Base-by-base conservation (phyloP, 2,329 filamentous ascomycete genomes). In the Coniella lustricola region DNA sequence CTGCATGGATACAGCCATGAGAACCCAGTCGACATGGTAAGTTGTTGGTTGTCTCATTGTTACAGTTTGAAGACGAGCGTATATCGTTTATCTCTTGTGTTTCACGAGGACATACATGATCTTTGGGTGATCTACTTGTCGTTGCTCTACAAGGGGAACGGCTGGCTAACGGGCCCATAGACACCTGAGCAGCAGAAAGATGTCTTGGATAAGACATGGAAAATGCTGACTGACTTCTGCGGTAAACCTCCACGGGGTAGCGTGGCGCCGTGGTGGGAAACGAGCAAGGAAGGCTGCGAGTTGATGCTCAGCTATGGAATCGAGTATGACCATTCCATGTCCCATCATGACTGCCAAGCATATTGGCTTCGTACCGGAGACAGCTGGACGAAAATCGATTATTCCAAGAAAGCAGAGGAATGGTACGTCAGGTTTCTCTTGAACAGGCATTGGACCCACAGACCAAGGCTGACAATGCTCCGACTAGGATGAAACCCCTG, bases 191-290 rank as follows among this genome's bases (percentile, higher is more conserved):
- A 90, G 65, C 85, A 90, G 62, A 76, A 75, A 13, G 84, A 86
- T 49, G 82, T 90, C 14, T 73, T 91, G 5, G 81, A 85, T 58
- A 87, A 87, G 64, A 87, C 84, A 16, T 87, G 82, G 60, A 75
- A 76, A 18, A 73, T 89, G 64, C 73, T 89, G 31, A 87, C 80
- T 0, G 79, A 84, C 0, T 85, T 90, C 58, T 77, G 76, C 35
- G 82, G 85, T 5, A 87, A 87, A 64, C 82, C 81, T 1, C 86
- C 86, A 0, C 70, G 83, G 1, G 85, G 86, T 1, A 82, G 76
- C 34, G 85, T 89, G 0, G 85, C 84, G 0, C 86, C 86, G 0
- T 90, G 68, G 71, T 89, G 84, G 84, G 85, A 89, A 60, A 81
- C 78, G 0, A 82, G 76, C 51, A 74, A 78, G 54, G 84, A 87